These are phyloP conservation scores for Skeletonema potamos DNA, from an alignment of 108 stramenopile species.

Conservation along the genomic window DNA sequence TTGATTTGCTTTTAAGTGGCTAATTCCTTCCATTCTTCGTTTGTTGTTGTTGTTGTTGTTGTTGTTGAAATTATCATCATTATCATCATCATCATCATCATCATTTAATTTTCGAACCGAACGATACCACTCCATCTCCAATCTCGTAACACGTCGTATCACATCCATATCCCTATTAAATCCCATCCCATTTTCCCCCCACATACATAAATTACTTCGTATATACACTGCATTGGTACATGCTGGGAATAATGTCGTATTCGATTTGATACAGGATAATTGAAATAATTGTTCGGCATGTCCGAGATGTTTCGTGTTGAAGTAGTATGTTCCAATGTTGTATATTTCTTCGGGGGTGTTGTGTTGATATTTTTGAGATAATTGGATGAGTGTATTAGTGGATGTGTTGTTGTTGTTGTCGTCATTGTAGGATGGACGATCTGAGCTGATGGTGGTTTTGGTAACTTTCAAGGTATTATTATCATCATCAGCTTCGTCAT, in stretches of 20 bases:
- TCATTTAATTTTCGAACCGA: constrained; percentile 19
- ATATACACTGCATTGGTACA: constrained; percentile 83
- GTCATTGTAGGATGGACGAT: constrained; percentile 20
- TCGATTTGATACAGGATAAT: constrained; percentile 64
- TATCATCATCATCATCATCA: background rate
- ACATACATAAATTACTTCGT: constrained; percentile 72
- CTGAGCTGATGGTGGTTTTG: background rate
- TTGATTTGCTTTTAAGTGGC: background rate
- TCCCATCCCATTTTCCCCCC: constrained; percentile 70
- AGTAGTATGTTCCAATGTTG: constrained; percentile 63
- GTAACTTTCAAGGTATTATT: background rate
- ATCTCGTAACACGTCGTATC: constrained; percentile 47
- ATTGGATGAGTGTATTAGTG: background rate
- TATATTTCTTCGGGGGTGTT: constrained; percentile 69
- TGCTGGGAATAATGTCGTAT: constrained; percentile 45
- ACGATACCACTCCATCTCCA: constrained; percentile 42
- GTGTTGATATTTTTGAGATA: constrained; percentile 1
- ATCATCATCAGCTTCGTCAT: too few relatives aligned
- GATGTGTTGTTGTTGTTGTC: background rate
- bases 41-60: too few relatives aligned
- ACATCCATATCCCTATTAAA: constrained; percentile 74
- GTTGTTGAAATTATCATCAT: too few relatives aligned
- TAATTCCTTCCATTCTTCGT: constrained; percentile 13
- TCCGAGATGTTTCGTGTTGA: constrained; percentile 60
- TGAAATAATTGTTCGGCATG: constrained; percentile 75